phyloP scores from a whole-genome alignment of 345 rosid species.

The Camelina neglecta region DNA sequence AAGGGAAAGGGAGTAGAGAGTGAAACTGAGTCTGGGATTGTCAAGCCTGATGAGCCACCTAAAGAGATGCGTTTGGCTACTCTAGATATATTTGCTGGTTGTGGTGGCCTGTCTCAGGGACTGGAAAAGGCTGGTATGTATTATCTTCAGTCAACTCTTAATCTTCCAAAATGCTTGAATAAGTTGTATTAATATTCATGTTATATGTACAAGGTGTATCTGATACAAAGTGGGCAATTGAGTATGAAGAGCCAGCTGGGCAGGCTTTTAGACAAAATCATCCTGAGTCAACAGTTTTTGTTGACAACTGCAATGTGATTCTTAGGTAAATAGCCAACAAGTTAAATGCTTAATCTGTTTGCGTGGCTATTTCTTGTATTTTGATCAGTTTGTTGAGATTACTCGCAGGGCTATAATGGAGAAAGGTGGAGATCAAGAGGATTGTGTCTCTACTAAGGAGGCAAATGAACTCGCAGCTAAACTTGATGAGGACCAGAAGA shows the following conservation, averaged over 20 bases:
- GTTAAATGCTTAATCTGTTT: constrained; percentile 3
- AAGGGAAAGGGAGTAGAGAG: constrained; percentile 77
- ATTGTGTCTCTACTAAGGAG: constrained; percentile 78
- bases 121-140: constrained; percentile 63
- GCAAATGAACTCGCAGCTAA: constrained; percentile 57
- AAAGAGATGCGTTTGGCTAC: constrained; percentile 56
- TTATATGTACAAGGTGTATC: constrained; percentile 63
- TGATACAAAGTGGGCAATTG: constrained; percentile 84
- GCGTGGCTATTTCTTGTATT: constrained; percentile 14
- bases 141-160: neutral
- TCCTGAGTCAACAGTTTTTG: constrained; percentile 68
- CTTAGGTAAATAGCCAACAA: constrained; percentile 50
- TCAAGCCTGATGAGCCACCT: constrained; percentile 47
- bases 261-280: constrained; percentile 75
- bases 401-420: constrained; percentile 77
- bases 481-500: constrained; percentile 48
- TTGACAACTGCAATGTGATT: constrained; percentile 87
- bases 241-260: constrained; percentile 92
- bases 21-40: constrained; percentile 49
- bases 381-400: constrained; percentile 27
- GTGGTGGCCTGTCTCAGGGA: constrained; percentile 85
- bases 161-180: constrained; percentile 5
- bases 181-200: constrained; percentile 19
- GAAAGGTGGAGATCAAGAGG: constrained; percentile 75
- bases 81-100: constrained; percentile 84